Evolutionary conservation across 805 yeast species (phyloP), one percentile per base, ranked within the genome.

Genomic region (Lachancea mirantina): DNA sequence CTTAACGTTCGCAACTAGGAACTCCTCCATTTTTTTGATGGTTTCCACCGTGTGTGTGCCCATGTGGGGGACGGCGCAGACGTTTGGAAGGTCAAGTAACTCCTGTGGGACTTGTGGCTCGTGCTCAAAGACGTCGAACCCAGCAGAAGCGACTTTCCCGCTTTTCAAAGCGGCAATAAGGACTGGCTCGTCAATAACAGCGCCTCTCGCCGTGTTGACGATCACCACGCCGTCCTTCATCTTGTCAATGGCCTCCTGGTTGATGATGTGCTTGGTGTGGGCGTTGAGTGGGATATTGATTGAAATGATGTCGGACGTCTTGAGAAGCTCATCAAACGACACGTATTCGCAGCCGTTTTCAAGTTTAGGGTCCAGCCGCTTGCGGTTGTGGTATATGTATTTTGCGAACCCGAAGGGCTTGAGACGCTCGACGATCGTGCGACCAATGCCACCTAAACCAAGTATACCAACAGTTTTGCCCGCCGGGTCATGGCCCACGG

Each of bases 391-490:
- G 59, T 85, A 85, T 23, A 79, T 57, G 42, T 81, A 72, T 47
- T 73, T 76, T 20, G 57, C 61, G 57, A 84, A 83, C 3, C 92
- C 94, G 57, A 85, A 84, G 6, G 89, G 88, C 43, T 61, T 59
- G 41, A 83, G 66, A 46, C 89, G 70, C 43, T 76, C 74, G 34
- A 84, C 68, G 32, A 85, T 76, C 19, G 84, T 82, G 38, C 87
- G 73, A 28, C 95, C 95, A 59, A 85, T 84, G 21, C 94, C 94
- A 20, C 95, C 95, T 73, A 85, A 69, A 10, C 95, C 95, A 32
- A 81, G 64, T 34, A 85, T 76, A 30, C 95, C 95, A 14, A 85
- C 78, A 13, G 67, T 67, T 50, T 79, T 78, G 6, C 84, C 84
- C 41, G 67, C 75, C 11, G 94, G 94, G 49, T 79, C 88, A 49